Conservation (phyloP, 2,329 filamentous ascomycete species). For the Pseudogymnoascus sp. region DNA sequence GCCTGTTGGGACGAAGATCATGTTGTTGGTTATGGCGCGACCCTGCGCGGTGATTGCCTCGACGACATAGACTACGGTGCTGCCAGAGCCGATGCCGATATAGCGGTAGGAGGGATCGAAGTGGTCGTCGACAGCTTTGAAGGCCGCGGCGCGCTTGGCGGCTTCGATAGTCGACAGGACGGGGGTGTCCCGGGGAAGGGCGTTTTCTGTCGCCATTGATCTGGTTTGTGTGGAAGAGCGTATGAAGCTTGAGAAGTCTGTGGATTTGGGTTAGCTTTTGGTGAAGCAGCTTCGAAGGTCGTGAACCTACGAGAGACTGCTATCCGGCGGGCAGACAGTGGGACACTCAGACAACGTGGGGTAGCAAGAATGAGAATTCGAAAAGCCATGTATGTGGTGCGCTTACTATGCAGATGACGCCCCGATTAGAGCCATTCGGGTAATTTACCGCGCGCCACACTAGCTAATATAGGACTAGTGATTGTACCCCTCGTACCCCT, state of each 20-base stretch:
- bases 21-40: conserved; percentile 44
- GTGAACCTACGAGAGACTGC: background rate
- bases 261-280: background rate
- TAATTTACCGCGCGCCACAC: background rate
- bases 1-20: conserved; percentile 80
- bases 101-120: conserved; percentile 53
- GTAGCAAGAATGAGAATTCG: conserved; percentile 5
- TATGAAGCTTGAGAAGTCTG: background rate
- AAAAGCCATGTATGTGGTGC: background rate
- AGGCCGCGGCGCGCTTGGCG: conserved; percentile 68
- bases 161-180: conserved; percentile 46
- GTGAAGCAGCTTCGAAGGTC: background rate
- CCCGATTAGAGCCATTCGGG: background rate
- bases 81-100: conserved; percentile 73
- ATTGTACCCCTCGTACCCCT: background rate
- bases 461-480: background rate
- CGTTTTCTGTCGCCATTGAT: background rate
- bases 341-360: conserved; percentile 1
- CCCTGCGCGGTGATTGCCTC: conserved; percentile 64
- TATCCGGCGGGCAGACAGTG: background rate
- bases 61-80: conserved; percentile 76
- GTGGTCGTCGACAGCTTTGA: conserved; percentile 64
- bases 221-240: background rate
- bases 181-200: background rate
- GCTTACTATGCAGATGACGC: background rate